Evolutionary conservation across 306 rosid species (phyloP).

Genomic region (Datisca glomerata): DNA sequence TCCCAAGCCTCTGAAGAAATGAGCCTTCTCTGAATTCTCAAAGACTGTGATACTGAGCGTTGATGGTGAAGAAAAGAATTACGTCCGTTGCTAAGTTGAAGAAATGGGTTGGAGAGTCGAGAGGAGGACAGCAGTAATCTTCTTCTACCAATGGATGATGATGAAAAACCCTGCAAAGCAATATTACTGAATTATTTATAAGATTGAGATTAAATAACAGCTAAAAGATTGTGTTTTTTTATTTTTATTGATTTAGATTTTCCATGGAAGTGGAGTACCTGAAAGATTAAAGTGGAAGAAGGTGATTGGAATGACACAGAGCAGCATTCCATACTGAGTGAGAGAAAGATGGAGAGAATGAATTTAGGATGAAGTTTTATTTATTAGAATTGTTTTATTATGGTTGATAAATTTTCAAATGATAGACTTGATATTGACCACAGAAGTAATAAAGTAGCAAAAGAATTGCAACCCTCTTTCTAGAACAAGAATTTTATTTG

Average conservation of each 20-base stretch:
- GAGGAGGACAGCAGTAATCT: conserved; percentile 19
- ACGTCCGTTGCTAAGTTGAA: conserved; percentile 40
- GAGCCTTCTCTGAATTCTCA: conserved; percentile 21
- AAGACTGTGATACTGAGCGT: conserved; percentile 17
- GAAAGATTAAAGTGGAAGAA: background rate
- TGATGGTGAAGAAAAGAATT: conserved; percentile 20
- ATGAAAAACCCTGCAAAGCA: conserved; percentile 46
- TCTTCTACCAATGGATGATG: conserved; percentile 30
- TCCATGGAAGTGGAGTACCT: background rate
- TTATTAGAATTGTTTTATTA: no score
- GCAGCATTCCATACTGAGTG: background rate
- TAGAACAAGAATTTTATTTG: no score
- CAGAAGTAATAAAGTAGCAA: no score
- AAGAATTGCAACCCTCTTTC: no score
- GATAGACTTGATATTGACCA: no score
- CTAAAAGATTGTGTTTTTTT: background rate
- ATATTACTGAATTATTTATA: no score
- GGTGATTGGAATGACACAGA: background rate
- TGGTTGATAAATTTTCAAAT: no score
- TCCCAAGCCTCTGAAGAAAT: conserved; percentile 79
- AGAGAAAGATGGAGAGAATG: background rate
- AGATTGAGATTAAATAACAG: no score
- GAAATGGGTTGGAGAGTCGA: conserved; percentile 61
- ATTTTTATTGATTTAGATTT: background rate
- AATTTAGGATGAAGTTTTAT: no score